Base-by-base conservation (phyloP, 345 rosid genomes). In the Gossypium anomalum region DNA sequence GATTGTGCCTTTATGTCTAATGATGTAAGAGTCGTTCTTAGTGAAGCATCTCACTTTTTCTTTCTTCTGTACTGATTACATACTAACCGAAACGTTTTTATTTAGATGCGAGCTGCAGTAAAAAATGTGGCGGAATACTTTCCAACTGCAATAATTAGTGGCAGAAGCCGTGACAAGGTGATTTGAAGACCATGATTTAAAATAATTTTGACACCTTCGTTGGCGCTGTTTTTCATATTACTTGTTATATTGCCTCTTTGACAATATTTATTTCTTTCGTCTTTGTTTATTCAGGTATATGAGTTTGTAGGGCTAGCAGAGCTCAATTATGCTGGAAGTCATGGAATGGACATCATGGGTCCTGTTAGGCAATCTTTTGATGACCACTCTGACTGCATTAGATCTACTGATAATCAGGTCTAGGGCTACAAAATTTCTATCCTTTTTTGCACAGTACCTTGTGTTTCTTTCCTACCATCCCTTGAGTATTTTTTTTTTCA, bases 121-220 rank as follows among this genome's bases (percentile, higher is more conserved):
- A 81, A 78, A 79, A 80, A 79, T 66, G 94, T 89, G 17, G 94
- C 99, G 66, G 80, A 87, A 74, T 86, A 77, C 83, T 93, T 95
- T 80, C 99, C 99, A 67, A 93, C 99, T 0, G 98, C 99, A 45
- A 93, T 95, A 76, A 91, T 95, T 65, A 95, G 97, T 79, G 98
- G 99, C 78, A 91, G 99, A 87, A 90, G 98, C 78, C 96, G 98
- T 38, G 94, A 91, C 78, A 95, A 93, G 94, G 98, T 94, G 57
- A 58, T 71, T 72, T 7, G 29, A 20, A 45, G 47, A 60, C 55
- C 48, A 56, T 20, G 17, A 47, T 67, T 49, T n/a, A 10, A 25
- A 60, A 62, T 20, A 51, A 41, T 57, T 3, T 10, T 65, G 38
- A 62, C 20, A 56, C 4, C 25, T 71, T 27, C 13, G 14, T 62